Evolutionary conservation across 23 red algal genomes (phyloP), one percentile per base, ranked within the genome.

Genomic region (Gracilaria vermiculophylla): DNA sequence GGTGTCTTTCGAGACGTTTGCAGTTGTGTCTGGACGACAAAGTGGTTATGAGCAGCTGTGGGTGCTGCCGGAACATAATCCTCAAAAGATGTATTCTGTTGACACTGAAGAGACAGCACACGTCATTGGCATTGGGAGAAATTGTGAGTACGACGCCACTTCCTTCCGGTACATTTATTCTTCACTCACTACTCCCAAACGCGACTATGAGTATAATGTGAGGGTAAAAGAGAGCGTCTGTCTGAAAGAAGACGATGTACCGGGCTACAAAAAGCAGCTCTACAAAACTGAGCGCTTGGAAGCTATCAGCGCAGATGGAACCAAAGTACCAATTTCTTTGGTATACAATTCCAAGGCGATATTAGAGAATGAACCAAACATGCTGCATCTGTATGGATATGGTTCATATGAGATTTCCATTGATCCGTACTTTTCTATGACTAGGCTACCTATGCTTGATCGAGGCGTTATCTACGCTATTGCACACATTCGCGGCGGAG

Each of bases 321-420:
- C 94, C 33, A 17, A 6, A 0, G 61, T 96, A 29, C 94, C 94
- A 23, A 92, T 96, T 61, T 85, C 77, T 4, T n/a, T 90, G 0
- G 94, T 96, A 8, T 96, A 92, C 77, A 61, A 74, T n/a, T 50
- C 80, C 13, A 90, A 92, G 37, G 65, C 56, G 48, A 49, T 81
- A 19, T 43, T 44, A 29, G 24, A 45, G 19, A 32, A 80, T 62
- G 93, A 44, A 19, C 67, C 93, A 20, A 61, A 80, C 16, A 71
- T 66, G 34, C 25, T 92, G 24, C 83, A 81, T 51, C 19, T 96
- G 72, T 92, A 96, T 41, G 94, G 94, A 28, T 96, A 96, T 76
- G 94, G 94, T 39, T 92, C 94, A 1, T 96, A 96, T 71, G 94
- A 96, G 77, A 86, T 92, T 24, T 89, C 82, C 8, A 96, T 92